These are phyloP conservation scores for Sarcocystis neurona DNA, from an alignment of 169 alveolate genomes.

Conservation along the genomic window DNA sequence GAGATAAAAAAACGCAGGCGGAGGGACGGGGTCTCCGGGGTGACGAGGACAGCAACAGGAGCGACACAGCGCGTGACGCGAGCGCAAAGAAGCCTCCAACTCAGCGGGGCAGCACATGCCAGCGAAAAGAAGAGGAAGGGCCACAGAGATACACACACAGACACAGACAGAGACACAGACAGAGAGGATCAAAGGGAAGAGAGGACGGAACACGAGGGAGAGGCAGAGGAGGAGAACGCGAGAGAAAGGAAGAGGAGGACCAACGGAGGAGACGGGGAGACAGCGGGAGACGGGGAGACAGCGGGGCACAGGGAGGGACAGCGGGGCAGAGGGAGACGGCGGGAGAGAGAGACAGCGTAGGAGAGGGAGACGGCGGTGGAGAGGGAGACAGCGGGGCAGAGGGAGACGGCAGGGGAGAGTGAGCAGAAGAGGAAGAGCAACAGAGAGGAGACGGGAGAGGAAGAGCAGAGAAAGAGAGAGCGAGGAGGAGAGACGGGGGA, in stretches of 20 bases:
- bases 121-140: not conserved
- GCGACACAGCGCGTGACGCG: too few species aligned
- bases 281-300: slow-evolving; percentile 24
- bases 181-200: too few species aligned
- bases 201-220: too few species aligned
- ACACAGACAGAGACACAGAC: not conserved
- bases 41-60: not conserved
- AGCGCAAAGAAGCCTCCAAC: not conserved
- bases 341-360: not conserved
- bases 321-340: too few species aligned
- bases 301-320: too few species aligned
- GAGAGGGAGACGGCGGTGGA: not conserved
- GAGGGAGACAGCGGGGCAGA: not conserved
- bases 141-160: not conserved
- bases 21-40: not conserved
- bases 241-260: not conserved
- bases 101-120: not conserved
- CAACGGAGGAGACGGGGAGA: not conserved
- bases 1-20: not conserved
- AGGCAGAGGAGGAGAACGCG: not conserved
- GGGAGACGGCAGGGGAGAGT: not conserved
- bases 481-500: too few species aligned
- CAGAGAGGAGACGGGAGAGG: not conserved
- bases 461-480: too few species aligned
- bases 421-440: not conserved